These are phyloP conservation scores for Vigna angularis DNA, from an alignment of 306 rosid genomes.

Conservation along the genomic window DNA sequence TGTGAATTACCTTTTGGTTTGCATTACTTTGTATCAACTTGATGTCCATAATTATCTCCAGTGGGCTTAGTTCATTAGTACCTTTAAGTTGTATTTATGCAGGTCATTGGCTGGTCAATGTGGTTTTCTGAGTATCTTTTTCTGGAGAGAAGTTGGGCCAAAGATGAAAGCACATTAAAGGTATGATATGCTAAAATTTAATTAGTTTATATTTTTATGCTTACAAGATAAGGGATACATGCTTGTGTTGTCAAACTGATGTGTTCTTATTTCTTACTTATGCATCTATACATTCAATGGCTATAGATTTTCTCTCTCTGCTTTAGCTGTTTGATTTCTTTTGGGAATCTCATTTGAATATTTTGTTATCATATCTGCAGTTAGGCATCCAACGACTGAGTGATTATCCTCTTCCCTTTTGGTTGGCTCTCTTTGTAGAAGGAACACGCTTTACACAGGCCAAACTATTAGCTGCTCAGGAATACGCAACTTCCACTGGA, in stretches of 20 bases:
- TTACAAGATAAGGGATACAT: neutral
- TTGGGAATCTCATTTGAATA: constrained; percentile 43
- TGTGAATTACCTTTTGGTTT: neutral
- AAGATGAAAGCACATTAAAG: constrained; percentile 91
- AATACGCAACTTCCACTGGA: constrained; percentile 81
- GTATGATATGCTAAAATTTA: constrained; percentile 47
- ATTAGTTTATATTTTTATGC: neutral
- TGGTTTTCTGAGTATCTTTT: constrained; percentile 98
- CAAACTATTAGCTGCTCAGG: constrained; percentile 90
- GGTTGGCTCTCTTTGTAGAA: constrained; percentile 99
- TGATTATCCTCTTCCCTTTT: constrained; percentile 93
- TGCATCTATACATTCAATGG: neutral
- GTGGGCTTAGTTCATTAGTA: neutral
- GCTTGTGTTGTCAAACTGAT: constrained; percentile 7
- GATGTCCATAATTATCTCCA: neutral
- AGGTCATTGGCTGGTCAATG: constrained; percentile 99
- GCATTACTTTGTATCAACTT: too few relatives aligned
- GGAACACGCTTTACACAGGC: constrained; percentile 97
- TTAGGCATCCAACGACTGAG: constrained; percentile 75
- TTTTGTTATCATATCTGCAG: constrained; percentile 64
- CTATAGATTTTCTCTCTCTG: neutral
- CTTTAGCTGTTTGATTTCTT: constrained; percentile 28
- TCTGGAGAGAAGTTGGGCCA: constrained; percentile 96
- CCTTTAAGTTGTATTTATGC: constrained; percentile 44
- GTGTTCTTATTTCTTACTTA: constrained; percentile 32